A percentile compares a stretch with the other conserved stretches of the same genome.
Evolutionary conservation across 1,284 basidiomycete genomes (phyloP).

Genomic region (Stereum hirsutum): DNA sequence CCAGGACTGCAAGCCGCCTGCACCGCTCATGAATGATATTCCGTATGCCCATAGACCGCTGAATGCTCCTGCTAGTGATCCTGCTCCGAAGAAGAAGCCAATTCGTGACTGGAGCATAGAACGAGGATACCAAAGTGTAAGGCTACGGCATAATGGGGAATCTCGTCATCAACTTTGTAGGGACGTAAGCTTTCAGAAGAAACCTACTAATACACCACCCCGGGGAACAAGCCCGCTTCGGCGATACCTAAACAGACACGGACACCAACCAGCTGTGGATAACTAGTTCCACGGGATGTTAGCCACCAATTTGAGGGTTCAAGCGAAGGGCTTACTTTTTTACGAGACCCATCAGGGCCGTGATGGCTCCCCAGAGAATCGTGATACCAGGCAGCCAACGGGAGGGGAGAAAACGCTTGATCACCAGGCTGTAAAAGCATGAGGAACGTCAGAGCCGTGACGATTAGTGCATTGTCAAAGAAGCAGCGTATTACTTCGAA

Average conservation of each 20-base stretch:
- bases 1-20: constrained; percentile 30
- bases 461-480: no score
- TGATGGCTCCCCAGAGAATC: constrained; percentile 17
- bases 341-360: constrained; percentile 59
- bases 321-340: constrained; percentile 32
- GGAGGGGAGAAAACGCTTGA: constrained; percentile 25
- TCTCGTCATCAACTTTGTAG: neutral
- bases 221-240: constrained; percentile 64
- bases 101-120: constrained; percentile 24
- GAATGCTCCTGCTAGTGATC: constrained; percentile 26
- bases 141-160: constrained; percentile 31
- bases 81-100: constrained; percentile 27
- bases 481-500: constrained; percentile 34
- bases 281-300: constrained; percentile 25
- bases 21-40: constrained; percentile 33
- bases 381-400: constrained; percentile 24
- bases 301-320: neutral
- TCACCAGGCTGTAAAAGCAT: constrained; percentile 16
- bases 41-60: constrained; percentile 30
- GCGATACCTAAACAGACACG: constrained; percentile 55
- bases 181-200: neutral
- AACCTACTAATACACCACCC: constrained; percentile 52
- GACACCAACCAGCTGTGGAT: constrained; percentile 49
- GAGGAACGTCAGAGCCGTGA: no score
- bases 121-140: constrained; percentile 25